These are phyloP conservation scores for Cubamyces lactineus DNA, from an alignment of 768 basidiomycete species.

Conservation along the genomic window DNA sequence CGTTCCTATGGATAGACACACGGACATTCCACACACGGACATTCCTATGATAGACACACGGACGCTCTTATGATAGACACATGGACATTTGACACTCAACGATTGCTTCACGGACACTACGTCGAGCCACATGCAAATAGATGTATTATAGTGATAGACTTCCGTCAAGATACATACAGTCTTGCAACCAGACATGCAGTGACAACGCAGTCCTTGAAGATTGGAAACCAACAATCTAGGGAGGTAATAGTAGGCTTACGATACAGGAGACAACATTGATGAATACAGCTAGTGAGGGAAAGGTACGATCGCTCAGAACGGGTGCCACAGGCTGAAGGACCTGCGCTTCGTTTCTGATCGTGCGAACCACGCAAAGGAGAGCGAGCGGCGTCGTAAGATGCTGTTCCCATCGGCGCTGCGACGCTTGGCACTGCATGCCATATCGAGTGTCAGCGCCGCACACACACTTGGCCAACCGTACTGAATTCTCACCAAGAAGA, in stretches of 20 bases:
- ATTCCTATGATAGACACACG: too few relatives aligned
- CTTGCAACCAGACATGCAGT: background rate
- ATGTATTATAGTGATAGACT: background rate
- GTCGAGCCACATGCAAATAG: background rate
- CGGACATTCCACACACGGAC: too few relatives aligned
- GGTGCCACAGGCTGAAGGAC: slow-evolving; percentile 21
- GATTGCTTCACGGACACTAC: background rate
- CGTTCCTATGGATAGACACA: too few relatives aligned
- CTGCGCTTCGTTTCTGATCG: slow-evolving; percentile 1
- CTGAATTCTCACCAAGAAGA: slow-evolving; percentile 11
- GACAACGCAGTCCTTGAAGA: background rate
- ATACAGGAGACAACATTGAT: slow-evolving; percentile 1
- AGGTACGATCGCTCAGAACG: slow-evolving; percentile 8
- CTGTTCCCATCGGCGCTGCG: background rate
- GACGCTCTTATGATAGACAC: too few relatives aligned
- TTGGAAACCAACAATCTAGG: background rate
- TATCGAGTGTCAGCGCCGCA: background rate
- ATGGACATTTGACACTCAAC: too few relatives aligned
- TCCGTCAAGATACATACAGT: background rate
- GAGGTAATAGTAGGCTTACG: slow-evolving; percentile 2
- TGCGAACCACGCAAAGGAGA: background rate
- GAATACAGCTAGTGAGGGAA: background rate
- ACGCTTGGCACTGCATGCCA: background rate
- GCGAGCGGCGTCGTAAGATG: background rate
- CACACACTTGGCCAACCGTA: background rate